Base-by-base conservation (phyloP, 352 stramenopile species). In the Aphanomyces stellatus region DNA sequence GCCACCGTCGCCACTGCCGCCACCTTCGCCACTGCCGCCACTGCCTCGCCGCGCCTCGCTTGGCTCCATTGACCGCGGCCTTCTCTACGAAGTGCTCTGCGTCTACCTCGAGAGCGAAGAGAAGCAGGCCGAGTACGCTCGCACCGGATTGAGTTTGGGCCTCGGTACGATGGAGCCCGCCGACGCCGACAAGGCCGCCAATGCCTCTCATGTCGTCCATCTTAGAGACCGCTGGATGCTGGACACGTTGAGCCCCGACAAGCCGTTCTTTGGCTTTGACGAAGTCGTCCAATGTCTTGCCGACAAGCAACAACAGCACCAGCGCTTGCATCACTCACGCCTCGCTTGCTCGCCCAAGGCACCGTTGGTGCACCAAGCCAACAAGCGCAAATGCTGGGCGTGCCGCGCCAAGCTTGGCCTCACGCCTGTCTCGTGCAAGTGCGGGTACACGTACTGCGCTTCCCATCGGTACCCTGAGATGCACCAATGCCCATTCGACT, bases 401-500 rank as follows among this genome's bases (percentile, higher is more conserved):
- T 97, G 90, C 71, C 85, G 80, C 55, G 81, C 82, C 56, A 96
- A 95, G 70, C 77, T 97, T 1, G 85, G 81, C 0, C 71, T 96
- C 24, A 85, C 88, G 0, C 88, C 88, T 1, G 81, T 96, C 40
- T 88, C 77, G 41, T 97, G 90, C 69, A 84, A 83, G 35, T 97
- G 90, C 75, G 87, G 89, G 53, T 96, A 88, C 71, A 91, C 88
- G 43, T 97, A 95, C 70, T 97, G 90, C 67, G 78, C 77, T 59
- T 86, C 85, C 62, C 90, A 97, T 69, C 85, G 89, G 3, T 96
- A 96, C 62, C 86, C 88, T 0, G 88, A 97, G 49, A 78, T 93
- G 66, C 90, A 96, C 81, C 75, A 77, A 34, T 96, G 88, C 71
- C 71, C 72, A 0, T 96, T 93, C 65, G 90, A 96, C 73, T 96